Evolutionary conservation across 2,329 filamentous ascomycete species (phyloP), one percentile per base, ranked within the genome.

Genomic region (Sclerotinia subarctica): DNA sequence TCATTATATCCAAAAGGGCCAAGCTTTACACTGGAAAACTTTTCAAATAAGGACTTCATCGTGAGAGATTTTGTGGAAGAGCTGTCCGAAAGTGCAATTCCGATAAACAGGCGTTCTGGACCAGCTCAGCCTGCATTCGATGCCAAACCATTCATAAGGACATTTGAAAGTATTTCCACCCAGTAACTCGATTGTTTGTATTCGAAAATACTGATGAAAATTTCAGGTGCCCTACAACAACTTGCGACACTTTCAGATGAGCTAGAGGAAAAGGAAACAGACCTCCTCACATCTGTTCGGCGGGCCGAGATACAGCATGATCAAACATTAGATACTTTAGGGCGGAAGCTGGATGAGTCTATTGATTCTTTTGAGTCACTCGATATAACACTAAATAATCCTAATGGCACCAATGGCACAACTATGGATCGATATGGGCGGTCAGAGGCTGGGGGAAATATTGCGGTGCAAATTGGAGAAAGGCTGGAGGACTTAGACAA

Each of bases 41-140:
- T 94, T 80, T 92, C 92, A 68, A 91, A 85, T 78, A 91, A 91
- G 75, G 95, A 98, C 81, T 99, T 98, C 77, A 97, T 98, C 71
- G 94, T 98, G 73, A 93, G 96, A 76, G 95, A 99, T 81, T 99
- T 99, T 78, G 90, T 99, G 74, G 96, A 99, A 78, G 88, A 90
- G 64, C 88, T 99, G 68, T 95, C 94, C 63, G 94, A 98, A 71
- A 91, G 85, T 73, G 91, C 93, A 29, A 86, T 93, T 47, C 89
- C 92, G n/a, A 83, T 85, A 29, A 91, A 89, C 76, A 91, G 95
- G 66, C 90, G 92, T 69, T 97, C 94, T 19, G 88, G 86, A 10
- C 84, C 86, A 71, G 83, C 82, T 70, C 84, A 82, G 77, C 84
- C 85, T 70, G 81, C 84, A 5, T 99, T 99, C 81, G 95, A 99